Conservation (phyloP, 2,329 filamentous ascomycete genomes). For the Zasmidium angulare region DNA sequence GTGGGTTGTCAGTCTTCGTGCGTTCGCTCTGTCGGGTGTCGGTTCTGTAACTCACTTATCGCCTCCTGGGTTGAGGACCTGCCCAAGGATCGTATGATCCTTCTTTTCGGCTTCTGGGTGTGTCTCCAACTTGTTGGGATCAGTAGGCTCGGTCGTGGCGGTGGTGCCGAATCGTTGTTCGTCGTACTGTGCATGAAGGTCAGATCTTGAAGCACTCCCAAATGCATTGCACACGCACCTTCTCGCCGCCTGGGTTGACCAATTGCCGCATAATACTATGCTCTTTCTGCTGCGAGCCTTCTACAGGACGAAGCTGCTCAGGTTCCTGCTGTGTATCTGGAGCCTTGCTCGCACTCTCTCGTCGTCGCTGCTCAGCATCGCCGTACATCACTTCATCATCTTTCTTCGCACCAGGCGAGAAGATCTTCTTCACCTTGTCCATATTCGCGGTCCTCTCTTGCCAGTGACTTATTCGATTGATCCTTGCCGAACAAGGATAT, state of each 20-base stretch:
- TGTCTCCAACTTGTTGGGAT: constrained; percentile 10
- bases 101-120: constrained; percentile 9
- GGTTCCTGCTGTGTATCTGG: constrained; percentile 7
- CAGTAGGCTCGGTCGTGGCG: constrained; percentile 4
- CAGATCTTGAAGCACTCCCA: neutral
- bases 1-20: neutral
- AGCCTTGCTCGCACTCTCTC: constrained; percentile 8
- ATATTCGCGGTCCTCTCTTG: constrained; percentile 26
- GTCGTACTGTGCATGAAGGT: constrained; percentile 15
- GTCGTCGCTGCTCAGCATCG: constrained; percentile 16
- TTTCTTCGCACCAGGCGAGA: constrained; percentile 37
- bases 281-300: constrained; percentile 16
- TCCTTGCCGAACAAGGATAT: too few relatives aligned
- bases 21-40: neutral
- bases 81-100: constrained; percentile 19
- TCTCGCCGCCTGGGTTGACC: constrained; percentile 20
- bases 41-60: constrained; percentile 9
- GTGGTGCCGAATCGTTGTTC: constrained; percentile 19
- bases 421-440: constrained; percentile 47
- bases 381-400: constrained; percentile 39
- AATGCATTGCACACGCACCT: neutral
- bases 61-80: constrained; percentile 20
- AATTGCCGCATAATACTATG: constrained; percentile 10
- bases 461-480: too few relatives aligned
- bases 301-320: constrained; percentile 8